Conservation (phyloP, 148 eudicot species). For the Rhododendron griersonianum region DNA sequence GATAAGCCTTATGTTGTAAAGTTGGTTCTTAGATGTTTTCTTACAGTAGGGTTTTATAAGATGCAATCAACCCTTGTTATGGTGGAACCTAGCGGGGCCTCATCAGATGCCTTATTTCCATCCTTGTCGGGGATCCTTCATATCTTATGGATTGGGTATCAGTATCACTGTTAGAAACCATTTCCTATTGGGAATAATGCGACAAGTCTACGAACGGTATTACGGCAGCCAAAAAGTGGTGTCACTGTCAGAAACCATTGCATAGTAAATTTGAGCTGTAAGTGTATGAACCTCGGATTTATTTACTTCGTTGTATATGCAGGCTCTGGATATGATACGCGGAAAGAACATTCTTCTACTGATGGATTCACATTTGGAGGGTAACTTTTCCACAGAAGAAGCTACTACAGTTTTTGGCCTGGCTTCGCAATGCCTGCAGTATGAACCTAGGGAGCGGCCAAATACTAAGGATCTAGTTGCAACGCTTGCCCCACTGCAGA, state of each 20-base stretch:
- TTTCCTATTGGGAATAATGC: not conserved
- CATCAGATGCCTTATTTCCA: not conserved
- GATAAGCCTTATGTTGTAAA: not conserved
- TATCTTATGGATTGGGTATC: not conserved
- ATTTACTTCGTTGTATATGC: constrained; percentile 20
- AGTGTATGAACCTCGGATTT: not conserved
- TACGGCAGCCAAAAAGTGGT: not conserved
- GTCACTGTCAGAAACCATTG: not conserved
- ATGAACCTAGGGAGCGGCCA: constrained; percentile 90
- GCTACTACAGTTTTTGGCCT: constrained; percentile 81
- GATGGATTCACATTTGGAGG: constrained; percentile 97
- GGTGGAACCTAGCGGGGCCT: not conserved
- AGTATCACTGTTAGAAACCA: not conserved
- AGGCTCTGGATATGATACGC: constrained; percentile 97
- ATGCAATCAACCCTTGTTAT: not conserved
- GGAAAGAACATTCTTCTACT: constrained; percentile 66
- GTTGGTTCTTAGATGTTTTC: not conserved
- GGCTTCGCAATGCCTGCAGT: constrained; percentile 86
- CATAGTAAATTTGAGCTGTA: not conserved
- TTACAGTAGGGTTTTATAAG: not conserved
- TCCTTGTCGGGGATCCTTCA: not conserved
- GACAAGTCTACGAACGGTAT: not conserved
- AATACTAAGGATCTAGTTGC: constrained; percentile 62
- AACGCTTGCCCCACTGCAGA: constrained; percentile 64
- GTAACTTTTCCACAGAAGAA: constrained; percentile 82